phyloP scores from a whole-genome alignment of 2,329 filamentous ascomycete species.

The Fusarium penzigii region DNA sequence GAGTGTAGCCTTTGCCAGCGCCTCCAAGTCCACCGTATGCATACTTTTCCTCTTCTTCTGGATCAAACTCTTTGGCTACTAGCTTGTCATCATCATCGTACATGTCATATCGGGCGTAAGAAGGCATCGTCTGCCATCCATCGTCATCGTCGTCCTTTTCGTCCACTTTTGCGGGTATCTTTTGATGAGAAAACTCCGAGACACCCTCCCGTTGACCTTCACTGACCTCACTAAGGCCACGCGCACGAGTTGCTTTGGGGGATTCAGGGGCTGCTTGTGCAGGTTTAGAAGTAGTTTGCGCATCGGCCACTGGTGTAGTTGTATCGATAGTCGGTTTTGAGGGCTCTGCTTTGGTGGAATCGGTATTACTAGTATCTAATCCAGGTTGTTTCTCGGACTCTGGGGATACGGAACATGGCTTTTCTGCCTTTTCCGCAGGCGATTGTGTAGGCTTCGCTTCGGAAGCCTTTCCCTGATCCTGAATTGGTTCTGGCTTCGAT shows the following conservation, averaged over 20 bases:
- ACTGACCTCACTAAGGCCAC: slow-evolving; percentile 43
- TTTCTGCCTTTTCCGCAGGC: background rate
- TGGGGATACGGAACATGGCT: slow-evolving; percentile 2
- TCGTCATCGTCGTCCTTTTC: slow-evolving; percentile 58
- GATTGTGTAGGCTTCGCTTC: background rate
- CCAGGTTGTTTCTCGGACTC: slow-evolving; percentile 1
- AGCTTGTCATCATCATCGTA: slow-evolving; percentile 93
- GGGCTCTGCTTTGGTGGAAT: background rate
- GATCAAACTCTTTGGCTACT: slow-evolving; percentile 77
- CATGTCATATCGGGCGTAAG: slow-evolving; percentile 88
- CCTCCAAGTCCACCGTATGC: slow-evolving; percentile 80
- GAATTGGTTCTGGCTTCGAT: background rate
- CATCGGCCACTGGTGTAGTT: slow-evolving; percentile 8
- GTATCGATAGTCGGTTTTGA: slow-evolving; percentile 8
- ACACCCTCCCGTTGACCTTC: slow-evolving; percentile 31
- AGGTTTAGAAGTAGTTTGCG: slow-evolving; percentile 10
- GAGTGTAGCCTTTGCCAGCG: slow-evolving; percentile 91
- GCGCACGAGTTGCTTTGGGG: slow-evolving; percentile 31
- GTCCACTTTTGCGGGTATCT: slow-evolving; percentile 60
- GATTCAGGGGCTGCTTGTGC: slow-evolving; percentile 13
- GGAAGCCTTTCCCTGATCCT: background rate
- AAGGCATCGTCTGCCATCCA: slow-evolving; percentile 94
- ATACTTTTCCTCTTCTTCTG: slow-evolving; percentile 66
- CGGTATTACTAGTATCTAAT: background rate
- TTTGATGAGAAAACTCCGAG: slow-evolving; percentile 93